Percentiles rank a stretch among this genome's conserved stretches.
These are phyloP conservation scores for Syzygium jambos DNA, from an alignment of 345 rosid species.

Conservation along the genomic window DNA sequence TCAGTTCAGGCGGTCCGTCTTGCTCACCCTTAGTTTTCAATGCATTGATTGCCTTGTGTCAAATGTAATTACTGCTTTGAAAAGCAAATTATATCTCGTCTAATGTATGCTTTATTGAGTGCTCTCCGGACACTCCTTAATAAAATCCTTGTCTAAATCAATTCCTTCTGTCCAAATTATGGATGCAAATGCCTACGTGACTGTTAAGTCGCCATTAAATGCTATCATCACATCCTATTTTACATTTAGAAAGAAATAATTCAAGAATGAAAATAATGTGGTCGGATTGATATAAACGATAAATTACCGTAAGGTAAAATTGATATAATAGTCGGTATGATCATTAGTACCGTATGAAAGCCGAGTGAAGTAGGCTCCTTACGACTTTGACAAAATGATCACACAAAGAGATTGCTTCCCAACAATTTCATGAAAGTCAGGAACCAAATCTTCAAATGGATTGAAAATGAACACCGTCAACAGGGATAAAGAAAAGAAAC, in stretches of 20 bases:
- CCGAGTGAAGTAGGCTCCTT: no score
- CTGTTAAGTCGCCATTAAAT: background rate
- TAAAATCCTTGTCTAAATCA: background rate
- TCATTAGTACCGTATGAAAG: background rate
- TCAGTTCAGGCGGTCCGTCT: no score
- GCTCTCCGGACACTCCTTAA: background rate
- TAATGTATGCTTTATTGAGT: background rate
- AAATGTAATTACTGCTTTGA: background rate
- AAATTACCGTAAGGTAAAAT: background rate
- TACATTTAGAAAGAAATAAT: no score
- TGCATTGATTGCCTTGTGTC: background rate
- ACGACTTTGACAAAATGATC: background rate
- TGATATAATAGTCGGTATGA: background rate
- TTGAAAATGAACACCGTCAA: background rate
- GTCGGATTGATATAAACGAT: background rate
- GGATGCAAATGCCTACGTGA: background rate
- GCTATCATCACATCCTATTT: no score
- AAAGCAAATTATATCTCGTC: background rate
- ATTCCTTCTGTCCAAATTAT: background rate
- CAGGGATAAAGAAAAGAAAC: background rate
- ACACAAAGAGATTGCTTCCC: background rate
- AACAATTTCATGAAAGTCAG: background rate
- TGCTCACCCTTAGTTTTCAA: no score
- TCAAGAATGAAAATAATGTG: background rate
- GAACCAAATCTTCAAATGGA: background rate